These are phyloP conservation scores for Starmerella stellata DNA, from an alignment of 805 yeast species.

Conservation along the genomic window DNA sequence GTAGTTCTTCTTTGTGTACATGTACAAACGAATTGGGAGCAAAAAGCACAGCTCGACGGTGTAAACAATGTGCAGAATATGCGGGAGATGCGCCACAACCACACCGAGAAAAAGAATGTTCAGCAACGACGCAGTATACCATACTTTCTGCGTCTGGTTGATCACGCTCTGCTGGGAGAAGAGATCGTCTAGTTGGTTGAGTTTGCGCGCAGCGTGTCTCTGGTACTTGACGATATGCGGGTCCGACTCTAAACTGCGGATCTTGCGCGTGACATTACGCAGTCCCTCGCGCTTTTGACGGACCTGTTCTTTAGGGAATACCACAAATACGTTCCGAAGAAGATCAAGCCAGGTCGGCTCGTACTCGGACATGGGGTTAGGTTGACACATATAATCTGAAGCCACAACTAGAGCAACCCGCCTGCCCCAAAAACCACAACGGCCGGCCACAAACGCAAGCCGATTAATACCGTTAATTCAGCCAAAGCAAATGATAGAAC, in stretches of 20 bases:
- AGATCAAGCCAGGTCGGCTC: conserved; percentile 22
- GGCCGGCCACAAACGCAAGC: too few relatives aligned
- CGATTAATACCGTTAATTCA: too few relatives aligned
- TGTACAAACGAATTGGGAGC: conserved; percentile 70
- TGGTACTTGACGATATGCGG: conserved; percentile 20
- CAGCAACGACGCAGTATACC: conserved; percentile 57
- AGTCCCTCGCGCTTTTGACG: conserved; percentile 7
- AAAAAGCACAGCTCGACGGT: conserved; percentile 40
- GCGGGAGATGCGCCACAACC: conserved; percentile 60
- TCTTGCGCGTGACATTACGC: conserved; percentile 4
- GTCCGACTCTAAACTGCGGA: conserved; percentile 6
- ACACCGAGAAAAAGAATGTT: conserved; percentile 55
- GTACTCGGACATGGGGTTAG: conserved; percentile 14
- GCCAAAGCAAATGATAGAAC: too few relatives aligned
- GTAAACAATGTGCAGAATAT: conserved; percentile 58
- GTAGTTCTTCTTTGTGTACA: conserved; percentile 59
- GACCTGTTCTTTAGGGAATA: conserved; percentile 10
- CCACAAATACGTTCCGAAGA: conserved; percentile 21
- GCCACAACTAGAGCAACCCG: too few relatives aligned
- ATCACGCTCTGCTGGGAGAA: conserved; percentile 15
- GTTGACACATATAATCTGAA: too few relatives aligned
- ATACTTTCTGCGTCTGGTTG: conserved; percentile 49
- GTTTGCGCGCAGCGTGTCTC: conserved; percentile 15
- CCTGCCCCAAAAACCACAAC: too few relatives aligned
- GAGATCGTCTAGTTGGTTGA: conserved; percentile 20